A percentile compares a stretch with the other conserved stretches of the same genome.
Conservation (phyloP, 495 filamentous ascomycete genomes). For the Penicillium lagena region DNA sequence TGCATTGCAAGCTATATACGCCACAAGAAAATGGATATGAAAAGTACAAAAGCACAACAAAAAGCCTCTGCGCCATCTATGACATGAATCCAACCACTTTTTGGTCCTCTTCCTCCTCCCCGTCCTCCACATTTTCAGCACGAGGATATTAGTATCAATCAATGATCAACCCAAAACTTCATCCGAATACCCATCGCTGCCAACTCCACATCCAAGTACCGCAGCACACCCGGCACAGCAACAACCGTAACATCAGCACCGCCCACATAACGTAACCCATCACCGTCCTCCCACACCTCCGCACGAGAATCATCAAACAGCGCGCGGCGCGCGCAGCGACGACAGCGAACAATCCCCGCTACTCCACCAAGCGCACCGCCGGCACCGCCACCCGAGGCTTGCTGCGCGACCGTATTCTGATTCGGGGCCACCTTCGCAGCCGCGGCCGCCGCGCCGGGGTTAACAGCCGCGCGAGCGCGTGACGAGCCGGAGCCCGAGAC, state of each 20-base stretch:
- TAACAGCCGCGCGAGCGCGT: conserved; percentile 16
- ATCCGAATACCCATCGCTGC: conserved; percentile 88
- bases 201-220: conserved; percentile 90
- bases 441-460: conserved; percentile 23
- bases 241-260: conserved; percentile 87
- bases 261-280: conserved; percentile 72
- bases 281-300: conserved; percentile 87
- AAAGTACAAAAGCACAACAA: conserved; percentile 9
- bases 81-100: conserved; percentile 9
- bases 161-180: conserved; percentile 71
- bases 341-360: conserved; percentile 71
- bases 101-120: no score
- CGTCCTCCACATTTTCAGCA: no score
- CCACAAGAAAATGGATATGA: conserved; percentile 10
- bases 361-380: conserved; percentile 32
- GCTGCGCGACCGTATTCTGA: conserved; percentile 10
- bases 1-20: conserved; percentile 10
- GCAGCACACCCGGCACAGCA: conserved; percentile 84
- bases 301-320: conserved; percentile 55
- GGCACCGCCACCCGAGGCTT: background rate
- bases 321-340: conserved; percentile 70
- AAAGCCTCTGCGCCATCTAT: conserved; percentile 22
- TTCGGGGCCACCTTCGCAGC: conserved; percentile 28
- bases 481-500: conserved; percentile 34
- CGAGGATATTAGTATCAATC: conserved; percentile 3